Conservation (phyloP, 2,329 filamentous ascomycete species). For the Penicillium sp. region DNA sequence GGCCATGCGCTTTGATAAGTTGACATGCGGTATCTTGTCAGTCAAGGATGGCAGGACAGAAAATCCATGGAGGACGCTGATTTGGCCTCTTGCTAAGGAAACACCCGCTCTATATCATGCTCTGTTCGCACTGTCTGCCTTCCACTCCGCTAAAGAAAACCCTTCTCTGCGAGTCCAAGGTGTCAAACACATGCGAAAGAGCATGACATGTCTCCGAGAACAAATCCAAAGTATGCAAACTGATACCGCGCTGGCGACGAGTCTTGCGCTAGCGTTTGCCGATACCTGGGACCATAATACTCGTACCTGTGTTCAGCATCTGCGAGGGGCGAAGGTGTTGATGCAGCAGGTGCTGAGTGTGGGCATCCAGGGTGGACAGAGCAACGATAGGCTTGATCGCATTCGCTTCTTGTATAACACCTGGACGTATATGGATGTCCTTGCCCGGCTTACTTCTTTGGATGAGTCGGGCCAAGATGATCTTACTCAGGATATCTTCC, state of each 20-base stretch:
- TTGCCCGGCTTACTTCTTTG: slow-evolving; percentile 65
- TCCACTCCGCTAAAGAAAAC: slow-evolving; percentile 62
- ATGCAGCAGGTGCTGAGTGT: slow-evolving; percentile 59
- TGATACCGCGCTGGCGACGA: slow-evolving; percentile 69
- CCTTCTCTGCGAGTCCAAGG: slow-evolving; percentile 61
- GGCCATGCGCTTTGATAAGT: slow-evolving; percentile 61
- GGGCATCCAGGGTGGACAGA: slow-evolving; percentile 34
- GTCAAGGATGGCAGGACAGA: slow-evolving; percentile 68
- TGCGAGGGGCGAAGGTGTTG: slow-evolving; percentile 65
- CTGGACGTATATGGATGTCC: slow-evolving; percentile 74
- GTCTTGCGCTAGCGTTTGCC: slow-evolving; percentile 66
- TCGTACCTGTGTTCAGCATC: slow-evolving; percentile 67
- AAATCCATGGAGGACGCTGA: slow-evolving; percentile 69
- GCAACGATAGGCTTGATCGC: slow-evolving; percentile 52
- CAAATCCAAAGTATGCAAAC: slow-evolving; percentile 64
- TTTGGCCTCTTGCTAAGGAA: slow-evolving; percentile 67
- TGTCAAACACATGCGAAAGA: slow-evolving; percentile 68
- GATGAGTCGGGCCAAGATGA: slow-evolving; percentile 58
- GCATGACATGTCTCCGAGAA: slow-evolving; percentile 59
- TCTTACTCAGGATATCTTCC: slow-evolving; percentile 39
- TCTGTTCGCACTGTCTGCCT: slow-evolving; percentile 67
- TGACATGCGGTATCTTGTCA: slow-evolving; percentile 70
- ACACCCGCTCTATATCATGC: slow-evolving; percentile 68
- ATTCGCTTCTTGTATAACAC: slow-evolving; percentile 69
- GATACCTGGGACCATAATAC: slow-evolving; percentile 72